A percentile compares a stretch with the other conserved stretches of the same genome.
Conservation (phyloP, 2,329 filamentous ascomycete genomes). For the Cryoendolithus antarcticus region DNA sequence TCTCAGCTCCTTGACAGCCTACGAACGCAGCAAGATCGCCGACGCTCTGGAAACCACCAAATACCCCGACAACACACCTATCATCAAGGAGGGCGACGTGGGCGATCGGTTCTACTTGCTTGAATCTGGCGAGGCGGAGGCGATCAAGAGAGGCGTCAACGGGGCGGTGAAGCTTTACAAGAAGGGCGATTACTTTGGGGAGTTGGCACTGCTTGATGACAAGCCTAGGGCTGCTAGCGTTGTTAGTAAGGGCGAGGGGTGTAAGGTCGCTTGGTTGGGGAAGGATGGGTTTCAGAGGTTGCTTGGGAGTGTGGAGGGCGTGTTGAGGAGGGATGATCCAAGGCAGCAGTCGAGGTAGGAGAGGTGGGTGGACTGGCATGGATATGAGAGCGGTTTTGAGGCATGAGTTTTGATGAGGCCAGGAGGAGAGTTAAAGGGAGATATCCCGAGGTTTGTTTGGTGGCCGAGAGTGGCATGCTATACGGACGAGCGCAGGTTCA, state of each 20-base stretch:
- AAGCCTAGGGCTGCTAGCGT: slow-evolving; percentile 85
- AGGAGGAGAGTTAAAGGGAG: too few species aligned
- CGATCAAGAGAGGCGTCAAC: slow-evolving; percentile 62
- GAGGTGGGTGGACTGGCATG: too few species aligned
- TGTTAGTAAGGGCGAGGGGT: slow-evolving; percentile 65
- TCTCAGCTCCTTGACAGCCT: slow-evolving; percentile 68
- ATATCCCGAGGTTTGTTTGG: too few species aligned
- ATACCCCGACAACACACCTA: slow-evolving; percentile 63
- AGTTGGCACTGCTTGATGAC: slow-evolving; percentile 86
- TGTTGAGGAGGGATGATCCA: slow-evolving; percentile 69
- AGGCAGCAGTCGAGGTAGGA: slow-evolving; percentile 22
- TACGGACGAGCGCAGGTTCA: too few species aligned
- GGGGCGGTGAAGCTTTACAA: slow-evolving; percentile 66
- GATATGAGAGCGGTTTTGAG: too few species aligned
- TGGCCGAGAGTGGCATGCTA: too few species aligned
- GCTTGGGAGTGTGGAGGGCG: slow-evolving; percentile 82
- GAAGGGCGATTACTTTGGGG: slow-evolving; percentile 95
- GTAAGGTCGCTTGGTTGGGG: slow-evolving; percentile 77
- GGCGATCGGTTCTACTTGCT: slow-evolving; percentile 87
- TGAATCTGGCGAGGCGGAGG: slow-evolving; percentile 76
- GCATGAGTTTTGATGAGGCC: too few species aligned
- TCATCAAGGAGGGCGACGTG: slow-evolving; percentile 84
- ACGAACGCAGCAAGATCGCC: slow-evolving; percentile 94
- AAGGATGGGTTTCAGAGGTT: slow-evolving; percentile 92
- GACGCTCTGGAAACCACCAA: slow-evolving; percentile 90